Evolutionary conservation across 208 protist genomes (phyloP), one percentile per base, ranked within the genome.

Genomic region (Leishmania aethiopica): DNA sequence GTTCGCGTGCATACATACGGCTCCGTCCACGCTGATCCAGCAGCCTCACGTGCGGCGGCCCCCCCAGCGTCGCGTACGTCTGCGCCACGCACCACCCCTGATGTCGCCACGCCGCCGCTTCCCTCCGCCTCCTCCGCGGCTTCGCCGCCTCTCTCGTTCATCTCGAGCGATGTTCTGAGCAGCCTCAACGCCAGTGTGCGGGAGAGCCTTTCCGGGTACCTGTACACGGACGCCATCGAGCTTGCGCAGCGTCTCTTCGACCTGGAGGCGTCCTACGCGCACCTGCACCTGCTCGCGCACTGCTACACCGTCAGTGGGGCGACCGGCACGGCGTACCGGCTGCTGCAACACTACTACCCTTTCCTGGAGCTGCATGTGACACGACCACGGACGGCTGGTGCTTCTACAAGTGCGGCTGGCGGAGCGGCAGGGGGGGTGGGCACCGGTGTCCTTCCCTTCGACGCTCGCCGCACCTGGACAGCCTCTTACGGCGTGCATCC

Each of bases 201-300:
- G 28, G 90, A 95, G 37, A 95, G 90, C 60, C 85, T 97, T 19
- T 40, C 79, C 42, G 77, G 73, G 35, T 92, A 96, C 80, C 62
- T 98, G 53, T 93, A 91, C 75, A 51, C 75, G 15, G 98, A 98
- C 86, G 95, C 96, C 57, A 90, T 97, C 78, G 98, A 98, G 76
- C 92, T 96, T 42, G 93, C 97, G 5, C 96, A 98, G 82, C 89
- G 93, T 11, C 89, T 99, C 40, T 92, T 91, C 78, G 91, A 96
- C 73, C 49, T 94, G 47, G 62, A 78, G 13, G 66, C 86, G 42
- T 88, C 78, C 64, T 87, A 96, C 73, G 78, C 80, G 5, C 86
- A 92, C 49, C 75, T 97, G 57, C 89, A 90, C 77, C 84, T 89
- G 28, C 84, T 99, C 42, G 96, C 97, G 4, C 84, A 92, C 60